Evolutionary conservation across 2,329 filamentous ascomycete genomes (phyloP).

Genomic region (Ambrosiella cleistominuta): DNA sequence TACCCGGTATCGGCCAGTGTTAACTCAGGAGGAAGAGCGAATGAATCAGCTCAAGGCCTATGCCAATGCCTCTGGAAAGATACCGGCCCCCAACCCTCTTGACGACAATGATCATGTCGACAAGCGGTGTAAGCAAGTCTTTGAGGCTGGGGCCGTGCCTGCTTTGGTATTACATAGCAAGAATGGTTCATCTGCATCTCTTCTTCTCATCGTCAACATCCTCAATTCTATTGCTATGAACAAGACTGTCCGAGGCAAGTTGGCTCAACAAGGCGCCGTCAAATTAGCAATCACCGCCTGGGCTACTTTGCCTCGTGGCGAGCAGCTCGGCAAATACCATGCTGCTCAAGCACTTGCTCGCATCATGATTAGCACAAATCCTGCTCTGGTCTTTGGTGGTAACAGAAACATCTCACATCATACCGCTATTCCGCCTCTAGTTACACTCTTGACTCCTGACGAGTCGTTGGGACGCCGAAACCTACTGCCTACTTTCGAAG

Average conservation of each 20-base stretch:
- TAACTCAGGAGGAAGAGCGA: conserved; percentile 82
- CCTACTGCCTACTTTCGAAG: conserved; percentile 77
- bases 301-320: conserved; percentile 39
- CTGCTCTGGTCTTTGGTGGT: conserved; percentile 64
- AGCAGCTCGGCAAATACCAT: conserved; percentile 31
- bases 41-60: conserved; percentile 88
- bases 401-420: conserved; percentile 55
- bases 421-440: conserved; percentile 67
- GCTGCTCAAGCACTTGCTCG: conserved; percentile 69
- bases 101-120: conserved; percentile 62
- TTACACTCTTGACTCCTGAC: conserved; percentile 53
- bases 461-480: conserved; percentile 48
- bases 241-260: conserved; percentile 53
- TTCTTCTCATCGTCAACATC: conserved; percentile 58
- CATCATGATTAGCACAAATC: conserved; percentile 74
- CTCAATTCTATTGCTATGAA: conserved; percentile 60
- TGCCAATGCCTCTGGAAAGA: conserved; percentile 61
- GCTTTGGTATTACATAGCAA: conserved; percentile 62
- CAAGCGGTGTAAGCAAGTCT: conserved; percentile 57
- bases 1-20: conserved; percentile 57
- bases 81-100: conserved; percentile 44
- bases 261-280: conserved; percentile 87
- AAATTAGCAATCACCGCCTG: conserved; percentile 62
- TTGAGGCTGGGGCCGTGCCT: conserved; percentile 61
- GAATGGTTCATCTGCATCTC: conserved; percentile 49